Evolutionary conservation across 371 early-diverging fungal species (phyloP).

Genomic region (Dichotomocladium elegans): DNA sequence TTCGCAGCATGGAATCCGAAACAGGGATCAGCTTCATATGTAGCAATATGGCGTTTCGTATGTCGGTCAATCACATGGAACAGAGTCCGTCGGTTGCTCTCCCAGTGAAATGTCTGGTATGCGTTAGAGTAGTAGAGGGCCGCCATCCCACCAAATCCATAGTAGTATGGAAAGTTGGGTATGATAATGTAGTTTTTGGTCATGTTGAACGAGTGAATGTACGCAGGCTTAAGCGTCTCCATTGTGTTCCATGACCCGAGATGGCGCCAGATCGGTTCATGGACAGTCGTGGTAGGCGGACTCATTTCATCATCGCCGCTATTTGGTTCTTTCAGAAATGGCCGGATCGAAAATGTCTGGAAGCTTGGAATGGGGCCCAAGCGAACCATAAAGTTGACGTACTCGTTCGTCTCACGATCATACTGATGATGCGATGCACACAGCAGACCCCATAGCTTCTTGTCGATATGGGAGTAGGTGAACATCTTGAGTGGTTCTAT

Average conservation of each 20-base stretch:
- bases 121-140: constrained; percentile 56
- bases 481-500: constrained; percentile 51
- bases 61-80: constrained; percentile 59
- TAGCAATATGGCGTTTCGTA: constrained; percentile 53
- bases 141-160: constrained; percentile 52
- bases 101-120: constrained; percentile 56
- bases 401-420: constrained; percentile 47
- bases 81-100: constrained; percentile 41
- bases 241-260: constrained; percentile 42
- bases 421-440: constrained; percentile 50
- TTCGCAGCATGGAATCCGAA: constrained; percentile 62
- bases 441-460: constrained; percentile 40
- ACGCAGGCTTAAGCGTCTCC: constrained; percentile 43
- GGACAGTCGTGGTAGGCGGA: constrained; percentile 19
- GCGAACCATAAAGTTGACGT: constrained; percentile 47
- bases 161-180: constrained; percentile 58
- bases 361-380: constrained; percentile 42
- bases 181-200: constrained; percentile 65
- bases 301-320: constrained; percentile 9
- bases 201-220: constrained; percentile 61
- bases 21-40: constrained; percentile 57
- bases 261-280: constrained; percentile 43
- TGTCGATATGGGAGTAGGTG: constrained; percentile 46
- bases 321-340: constrained; percentile 22
- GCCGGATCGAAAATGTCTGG: constrained; percentile 29